Evolutionary conservation across 805 yeast genomes (phyloP).

Genomic region (Candida schatavii): DNA sequence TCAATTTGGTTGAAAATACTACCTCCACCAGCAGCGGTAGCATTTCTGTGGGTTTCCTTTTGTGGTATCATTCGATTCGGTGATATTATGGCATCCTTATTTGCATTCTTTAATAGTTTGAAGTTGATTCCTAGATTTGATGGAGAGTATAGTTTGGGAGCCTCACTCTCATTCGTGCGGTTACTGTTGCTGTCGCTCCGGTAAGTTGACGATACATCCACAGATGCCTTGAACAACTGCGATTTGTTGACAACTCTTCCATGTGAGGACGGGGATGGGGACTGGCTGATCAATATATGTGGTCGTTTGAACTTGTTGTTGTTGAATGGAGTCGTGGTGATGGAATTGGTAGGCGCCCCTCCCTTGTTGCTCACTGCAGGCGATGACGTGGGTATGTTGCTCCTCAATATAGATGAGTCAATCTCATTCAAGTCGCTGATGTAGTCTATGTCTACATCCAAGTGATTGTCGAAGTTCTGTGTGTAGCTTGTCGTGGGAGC

Average conservation of each 20-base stretch:
- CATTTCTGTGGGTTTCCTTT: not conserved
- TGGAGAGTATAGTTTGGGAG: constrained; percentile 20
- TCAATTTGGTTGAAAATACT: not conserved
- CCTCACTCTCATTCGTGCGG: not conserved
- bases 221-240: not conserved
- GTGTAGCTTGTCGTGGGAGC: constrained; percentile 2
- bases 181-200: not conserved
- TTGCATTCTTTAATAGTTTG: constrained; percentile 35
- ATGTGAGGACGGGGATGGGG: constrained; percentile 36
- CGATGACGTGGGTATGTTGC: not conserved
- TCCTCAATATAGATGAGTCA: constrained; percentile 13
- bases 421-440: constrained; percentile 26
- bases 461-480: not conserved
- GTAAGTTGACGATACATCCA: not conserved
- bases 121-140: constrained; percentile 24
- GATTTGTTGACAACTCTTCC: constrained; percentile 8
- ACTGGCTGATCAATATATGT: constrained; percentile 41
- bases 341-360: constrained; percentile 10
- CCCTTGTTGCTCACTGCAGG: constrained; percentile 10
- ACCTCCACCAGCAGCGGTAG: not conserved
- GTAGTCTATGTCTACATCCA: constrained; percentile 19
- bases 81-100: constrained; percentile 30
- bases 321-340: constrained; percentile 11
- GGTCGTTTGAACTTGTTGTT: constrained; percentile 42
- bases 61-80: constrained; percentile 19